Base-by-base conservation (phyloP, 768 basidiomycete genomes). In the Collybiopsis luxurians region DNA sequence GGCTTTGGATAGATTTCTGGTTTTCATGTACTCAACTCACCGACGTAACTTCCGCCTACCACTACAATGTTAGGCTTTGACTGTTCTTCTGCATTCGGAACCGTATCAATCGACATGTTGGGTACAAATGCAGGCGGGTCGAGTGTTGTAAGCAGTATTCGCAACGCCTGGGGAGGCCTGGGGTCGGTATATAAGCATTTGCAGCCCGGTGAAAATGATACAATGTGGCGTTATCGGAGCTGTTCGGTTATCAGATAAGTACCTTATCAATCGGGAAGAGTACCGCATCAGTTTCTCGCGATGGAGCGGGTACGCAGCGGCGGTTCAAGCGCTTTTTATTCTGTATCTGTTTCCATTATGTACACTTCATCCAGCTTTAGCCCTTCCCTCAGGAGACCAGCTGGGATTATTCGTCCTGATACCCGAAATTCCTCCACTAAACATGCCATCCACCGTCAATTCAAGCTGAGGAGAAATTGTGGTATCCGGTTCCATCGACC, bases 361-460 rank as follows among this genome's bases (percentile, higher is more conserved):
- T 34, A 5, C 31, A 34, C 31, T 13, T 34, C 31, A 34, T 34
- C 31, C 31, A 13, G 31, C 31, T 13, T 5, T 34, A 34, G 6
- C 52, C 26, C 52, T 19, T n/a, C 52, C 39, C 15, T 53, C 46
- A 31, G 55, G 34, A 15, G 55, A 56, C 56, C 56, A 56, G 21
- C 43, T 39, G 4, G 57, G 57, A 24, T 79, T 80, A 61, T 79
- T 79, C 9, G 17, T 30, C 30, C 50, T 43, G 5, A 62, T 62
- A 23, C 79, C 66, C 3, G 68, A 47, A 11, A 80, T 73, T 19
- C 81, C 79, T 28, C 79, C 78, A 34, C 80, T 77, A 34, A 76
- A 68, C 4, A 73, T 60, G 0, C 65, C 68, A 34, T 80, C 76
- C 9, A 75, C 59, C 0, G 67, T 70, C 11, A 83, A 63, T 49